Conservation (phyloP, 345 rosid genomes). For the Kernera saxatilis region DNA sequence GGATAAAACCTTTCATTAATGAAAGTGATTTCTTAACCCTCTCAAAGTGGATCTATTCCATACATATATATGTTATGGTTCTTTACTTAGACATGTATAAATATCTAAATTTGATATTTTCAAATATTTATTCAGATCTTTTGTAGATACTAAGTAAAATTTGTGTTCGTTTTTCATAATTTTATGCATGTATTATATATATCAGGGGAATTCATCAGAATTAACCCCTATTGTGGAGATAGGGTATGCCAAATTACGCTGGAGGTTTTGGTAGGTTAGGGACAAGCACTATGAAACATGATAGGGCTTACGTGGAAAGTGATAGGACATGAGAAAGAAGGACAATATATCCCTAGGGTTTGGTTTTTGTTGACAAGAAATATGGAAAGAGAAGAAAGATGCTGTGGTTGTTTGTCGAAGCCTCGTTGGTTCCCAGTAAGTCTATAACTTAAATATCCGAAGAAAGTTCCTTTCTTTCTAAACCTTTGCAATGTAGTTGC, state of each 20-base stretch:
- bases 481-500: slow-evolving; percentile 6
- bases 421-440: slow-evolving; percentile 22
- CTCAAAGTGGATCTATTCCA: not conserved
- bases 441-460: not conserved
- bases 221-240: not conserved
- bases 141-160: not conserved
- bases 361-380: slow-evolving; percentile 25
- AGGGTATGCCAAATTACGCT: not conserved
- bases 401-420: slow-evolving; percentile 15
- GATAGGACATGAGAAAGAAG: slow-evolving; percentile 2
- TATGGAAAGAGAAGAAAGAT: slow-evolving; percentile 18
- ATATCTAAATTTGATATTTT: not conserved
- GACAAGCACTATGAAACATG: slow-evolving; percentile 20
- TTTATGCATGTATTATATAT: not conserved
- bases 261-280: slow-evolving; percentile 12
- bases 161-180: not conserved
- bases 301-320: slow-evolving; percentile 21
- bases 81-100: not conserved
- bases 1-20: no score
- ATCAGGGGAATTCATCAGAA: not conserved
- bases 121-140: not conserved
- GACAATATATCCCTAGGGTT: slow-evolving; percentile 14
- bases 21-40: not conserved
- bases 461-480: slow-evolving; percentile 13
- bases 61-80: not conserved